These are phyloP conservation scores for Aspergillus ustus DNA, from an alignment of 2,329 filamentous ascomycete species.

Conservation along the genomic window DNA sequence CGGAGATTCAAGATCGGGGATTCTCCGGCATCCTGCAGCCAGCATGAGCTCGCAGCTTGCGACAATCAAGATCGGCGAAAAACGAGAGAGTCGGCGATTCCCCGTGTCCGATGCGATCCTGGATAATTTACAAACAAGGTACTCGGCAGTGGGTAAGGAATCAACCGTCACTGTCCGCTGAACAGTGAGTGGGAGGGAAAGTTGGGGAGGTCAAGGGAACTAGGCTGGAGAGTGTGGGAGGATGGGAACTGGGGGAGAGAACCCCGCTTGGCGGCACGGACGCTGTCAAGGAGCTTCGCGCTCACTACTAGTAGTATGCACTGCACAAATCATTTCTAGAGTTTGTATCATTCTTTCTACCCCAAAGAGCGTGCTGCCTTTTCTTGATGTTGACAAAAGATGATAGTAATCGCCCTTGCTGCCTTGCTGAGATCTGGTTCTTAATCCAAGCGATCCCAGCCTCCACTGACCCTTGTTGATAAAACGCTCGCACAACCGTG, in stretches of 20 bases:
- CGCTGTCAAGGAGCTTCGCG: not conserved
- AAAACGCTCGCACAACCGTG: not conserved
- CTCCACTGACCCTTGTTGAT: not conserved
- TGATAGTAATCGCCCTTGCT: not conserved
- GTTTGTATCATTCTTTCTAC: not conserved
- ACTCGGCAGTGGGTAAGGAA: constrained; percentile 1
- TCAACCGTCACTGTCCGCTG: not conserved
- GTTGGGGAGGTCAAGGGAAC: not conserved
- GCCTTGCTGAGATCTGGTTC: not conserved
- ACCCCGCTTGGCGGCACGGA: constrained; percentile 16
- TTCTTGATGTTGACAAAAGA: not conserved
- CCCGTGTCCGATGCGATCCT: not conserved
- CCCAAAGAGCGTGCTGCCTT: not conserved
- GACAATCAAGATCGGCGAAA: constrained; percentile 14
- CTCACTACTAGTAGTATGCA: not conserved
- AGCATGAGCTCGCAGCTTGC: constrained; percentile 18
- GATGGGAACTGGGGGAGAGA: constrained; percentile 8
- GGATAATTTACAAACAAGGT: not conserved
- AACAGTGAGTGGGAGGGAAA: not conserved
- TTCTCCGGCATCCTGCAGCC: constrained; percentile 31
- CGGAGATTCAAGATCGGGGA: constrained; percentile 27
- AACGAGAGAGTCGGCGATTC: constrained; percentile 8
- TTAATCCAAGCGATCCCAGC: not conserved
- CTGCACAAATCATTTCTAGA: not conserved
- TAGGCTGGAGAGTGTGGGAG: not conserved